Evolutionary conservation across 345 rosid genomes (phyloP).

Genomic region (Aurinia saxatilis): DNA sequence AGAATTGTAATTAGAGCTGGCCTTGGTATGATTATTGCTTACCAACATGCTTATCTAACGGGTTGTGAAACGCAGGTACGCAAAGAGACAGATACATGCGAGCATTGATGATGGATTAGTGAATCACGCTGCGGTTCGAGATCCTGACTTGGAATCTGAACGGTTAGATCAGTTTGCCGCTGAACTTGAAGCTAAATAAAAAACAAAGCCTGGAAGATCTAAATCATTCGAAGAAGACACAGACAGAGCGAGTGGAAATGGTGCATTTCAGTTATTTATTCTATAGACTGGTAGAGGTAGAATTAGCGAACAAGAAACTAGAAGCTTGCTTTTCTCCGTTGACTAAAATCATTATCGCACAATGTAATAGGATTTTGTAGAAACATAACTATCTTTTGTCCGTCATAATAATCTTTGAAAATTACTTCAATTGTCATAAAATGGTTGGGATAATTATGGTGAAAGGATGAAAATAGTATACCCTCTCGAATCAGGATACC

Average conservation of each 20-base stretch:
- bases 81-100: slow-evolving; percentile 76
- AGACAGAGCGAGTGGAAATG: neutral
- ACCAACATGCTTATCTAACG: neutral
- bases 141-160: slow-evolving; percentile 52
- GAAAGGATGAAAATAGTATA: too few species aligned
- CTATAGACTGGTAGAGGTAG: neutral
- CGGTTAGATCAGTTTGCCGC: slow-evolving; percentile 83
- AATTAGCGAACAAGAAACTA: neutral
- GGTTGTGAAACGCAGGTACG: slow-evolving; percentile 53
- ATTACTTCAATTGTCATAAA: too few species aligned
- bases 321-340: neutral
- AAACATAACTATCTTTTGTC: too few species aligned
- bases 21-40: slow-evolving; percentile 3
- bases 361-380: neutral
- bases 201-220: neutral
- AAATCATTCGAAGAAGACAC: neutral
- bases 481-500: too few species aligned
- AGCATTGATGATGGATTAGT: slow-evolving; percentile 72
- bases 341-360: neutral
- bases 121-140: slow-evolving; percentile 68
- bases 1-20: neutral
- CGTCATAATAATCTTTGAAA: too few species aligned
- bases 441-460: too few species aligned
- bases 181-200: slow-evolving; percentile 80
- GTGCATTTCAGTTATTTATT: neutral